Evolutionary conservation across 352 stramenopile genomes (phyloP).

Genomic region (Thalassiosira hispida): DNA sequence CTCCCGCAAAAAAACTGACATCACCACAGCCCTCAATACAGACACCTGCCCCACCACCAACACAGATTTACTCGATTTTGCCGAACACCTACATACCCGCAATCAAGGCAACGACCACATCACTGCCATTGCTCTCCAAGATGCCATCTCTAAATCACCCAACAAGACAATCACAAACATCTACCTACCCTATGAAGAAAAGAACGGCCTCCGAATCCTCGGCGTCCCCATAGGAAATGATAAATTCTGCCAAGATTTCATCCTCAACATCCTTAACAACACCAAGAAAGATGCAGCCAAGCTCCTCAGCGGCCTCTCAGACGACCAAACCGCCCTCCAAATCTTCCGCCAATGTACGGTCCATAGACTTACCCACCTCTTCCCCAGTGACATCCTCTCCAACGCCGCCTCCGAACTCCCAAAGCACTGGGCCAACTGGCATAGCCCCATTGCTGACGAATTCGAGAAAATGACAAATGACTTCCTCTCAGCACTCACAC

Average conservation of each 20-base stretch:
- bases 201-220: constrained; percentile 13
- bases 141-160: no score
- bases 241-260: constrained; percentile 16
- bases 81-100: no score
- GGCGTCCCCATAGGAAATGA: constrained; percentile 5
- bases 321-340: constrained; percentile 9
- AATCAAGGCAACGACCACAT: no score
- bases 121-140: no score
- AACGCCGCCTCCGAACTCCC: background rate
- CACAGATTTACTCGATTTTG: no score
- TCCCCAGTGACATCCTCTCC: background rate
- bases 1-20: background rate
- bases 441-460: background rate
- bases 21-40: no score
- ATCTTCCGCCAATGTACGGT: constrained; percentile 14
- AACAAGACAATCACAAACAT: no score
- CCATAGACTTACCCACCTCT: constrained; percentile 28
- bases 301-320: background rate
- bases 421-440: constrained; percentile 7
- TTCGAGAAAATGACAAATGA: background rate
- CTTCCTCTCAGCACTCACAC: background rate
- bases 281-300: background rate
- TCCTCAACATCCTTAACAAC: background rate
- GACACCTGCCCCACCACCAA: no score
- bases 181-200: constrained; percentile 16